These are phyloP conservation scores for Poa annua DNA, from an alignment of 176 grass and related monocot species.

Conservation along the genomic window DNA sequence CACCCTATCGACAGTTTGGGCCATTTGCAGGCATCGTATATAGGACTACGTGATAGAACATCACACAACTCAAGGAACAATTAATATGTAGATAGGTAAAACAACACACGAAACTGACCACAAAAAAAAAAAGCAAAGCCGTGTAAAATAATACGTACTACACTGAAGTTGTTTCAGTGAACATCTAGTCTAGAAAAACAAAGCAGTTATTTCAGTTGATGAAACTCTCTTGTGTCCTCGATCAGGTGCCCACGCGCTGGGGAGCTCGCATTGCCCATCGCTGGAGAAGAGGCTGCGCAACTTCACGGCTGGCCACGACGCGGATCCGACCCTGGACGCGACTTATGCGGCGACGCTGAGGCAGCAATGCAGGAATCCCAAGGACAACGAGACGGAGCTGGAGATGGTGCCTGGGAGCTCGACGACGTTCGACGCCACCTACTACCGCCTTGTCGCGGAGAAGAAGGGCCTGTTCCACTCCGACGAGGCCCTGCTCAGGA, in stretches of 20 bases:
- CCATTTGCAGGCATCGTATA: no score
- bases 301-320: constrained; percentile 46
- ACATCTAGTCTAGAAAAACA: no score
- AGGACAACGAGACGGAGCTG: constrained; percentile 61
- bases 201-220: not conserved
- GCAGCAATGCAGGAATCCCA: constrained; percentile 32
- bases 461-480: constrained; percentile 66
- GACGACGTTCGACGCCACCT: constrained; percentile 59
- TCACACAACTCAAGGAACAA: no score
- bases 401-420: constrained; percentile 84
- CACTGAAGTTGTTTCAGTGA: no score
- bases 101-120: no score
- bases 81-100: no score
- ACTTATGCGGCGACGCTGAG: constrained; percentile 38
- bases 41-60: no score
- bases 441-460: constrained; percentile 56
- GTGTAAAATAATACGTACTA: no score
- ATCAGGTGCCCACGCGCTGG: constrained; percentile 68
- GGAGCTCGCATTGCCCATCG: constrained; percentile 74
- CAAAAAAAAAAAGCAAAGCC: not conserved
- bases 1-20: no score
- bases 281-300: constrained; percentile 61
- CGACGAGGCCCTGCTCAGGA: constrained; percentile 65
- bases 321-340: constrained; percentile 59
- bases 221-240: not conserved